Conservation (phyloP, 1,284 basidiomycete species). For the Acaromyces ingoldii region DNA sequence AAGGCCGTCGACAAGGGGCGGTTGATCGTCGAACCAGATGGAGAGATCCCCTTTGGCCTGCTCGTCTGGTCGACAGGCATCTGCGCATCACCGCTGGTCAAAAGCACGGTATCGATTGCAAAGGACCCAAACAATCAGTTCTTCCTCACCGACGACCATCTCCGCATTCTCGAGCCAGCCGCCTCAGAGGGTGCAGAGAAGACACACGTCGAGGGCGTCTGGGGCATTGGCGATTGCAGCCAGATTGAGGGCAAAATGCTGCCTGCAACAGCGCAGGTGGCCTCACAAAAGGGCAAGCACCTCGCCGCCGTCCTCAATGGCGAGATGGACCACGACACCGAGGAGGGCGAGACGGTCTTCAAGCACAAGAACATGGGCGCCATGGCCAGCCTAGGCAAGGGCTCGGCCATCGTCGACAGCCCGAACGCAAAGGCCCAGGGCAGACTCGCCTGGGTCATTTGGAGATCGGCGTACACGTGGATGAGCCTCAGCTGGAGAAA, state of each 20-base stretch:
- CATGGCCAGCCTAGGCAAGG: slow-evolving; percentile 74
- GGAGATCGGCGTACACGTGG: slow-evolving; percentile 74
- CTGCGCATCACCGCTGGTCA: slow-evolving; percentile 70
- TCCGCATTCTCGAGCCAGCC: slow-evolving; percentile 13
- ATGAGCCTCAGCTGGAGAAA: slow-evolving; percentile 54
- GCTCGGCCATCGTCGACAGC: slow-evolving; percentile 54
- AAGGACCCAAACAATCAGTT: slow-evolving; percentile 65
- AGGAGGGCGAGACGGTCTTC: slow-evolving; percentile 56
- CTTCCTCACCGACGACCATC: slow-evolving; percentile 51
- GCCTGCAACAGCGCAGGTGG: slow-evolving; percentile 52
- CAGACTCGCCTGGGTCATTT: slow-evolving; percentile 66
- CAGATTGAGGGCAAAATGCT: slow-evolving; percentile 55
- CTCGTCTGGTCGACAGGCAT: slow-evolving; percentile 81
- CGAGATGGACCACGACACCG: slow-evolving; percentile 8
- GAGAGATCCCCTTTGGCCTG: slow-evolving; percentile 67
- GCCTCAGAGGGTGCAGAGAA: not conserved
- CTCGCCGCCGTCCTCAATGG: slow-evolving; percentile 30
- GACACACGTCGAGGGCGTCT: slow-evolving; percentile 26
- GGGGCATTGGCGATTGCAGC: slow-evolving; percentile 67
- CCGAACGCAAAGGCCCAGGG: slow-evolving; percentile 53
- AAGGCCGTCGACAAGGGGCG: slow-evolving; percentile 16
- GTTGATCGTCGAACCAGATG: slow-evolving; percentile 50
- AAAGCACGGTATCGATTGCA: slow-evolving; percentile 59
- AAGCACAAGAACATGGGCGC: slow-evolving; percentile 68
- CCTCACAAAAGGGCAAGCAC: slow-evolving; percentile 38